Evolutionary conservation across 2,329 filamentous ascomycete genomes (phyloP).

Genomic region (Colletotrichum sp.): DNA sequence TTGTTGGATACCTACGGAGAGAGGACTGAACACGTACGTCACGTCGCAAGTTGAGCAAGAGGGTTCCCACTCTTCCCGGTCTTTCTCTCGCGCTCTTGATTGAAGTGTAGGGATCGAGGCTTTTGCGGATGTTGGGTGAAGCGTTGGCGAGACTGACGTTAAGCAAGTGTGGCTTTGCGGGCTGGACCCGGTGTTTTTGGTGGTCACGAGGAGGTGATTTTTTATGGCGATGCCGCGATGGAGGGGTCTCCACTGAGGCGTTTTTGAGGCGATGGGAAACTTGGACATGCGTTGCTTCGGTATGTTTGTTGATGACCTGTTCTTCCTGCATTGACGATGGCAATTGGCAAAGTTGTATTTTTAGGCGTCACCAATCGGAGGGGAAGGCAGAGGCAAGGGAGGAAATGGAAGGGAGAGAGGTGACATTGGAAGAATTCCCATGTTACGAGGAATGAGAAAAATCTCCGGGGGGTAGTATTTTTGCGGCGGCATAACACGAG

Average conservation of each 20-base stretch:
- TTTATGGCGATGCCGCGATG: not conserved
- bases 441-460: not conserved
- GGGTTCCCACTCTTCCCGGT: not conserved
- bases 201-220: not conserved
- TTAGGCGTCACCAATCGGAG: not conserved
- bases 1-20: not conserved
- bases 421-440: not conserved
- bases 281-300: not conserved
- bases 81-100: not conserved
- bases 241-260: not conserved
- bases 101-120: not conserved
- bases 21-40: not conserved
- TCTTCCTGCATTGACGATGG: not conserved
- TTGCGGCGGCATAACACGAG: not conserved
- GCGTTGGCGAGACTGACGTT: not conserved
- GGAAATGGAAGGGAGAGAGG: not conserved
- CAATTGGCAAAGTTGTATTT: not conserved
- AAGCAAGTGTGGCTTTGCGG: not conserved
- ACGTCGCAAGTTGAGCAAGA: constrained; percentile 11
- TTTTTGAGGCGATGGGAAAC: not conserved
- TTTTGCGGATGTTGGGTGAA: not conserved
- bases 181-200: not conserved
- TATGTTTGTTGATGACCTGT: not conserved
- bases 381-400: not conserved
- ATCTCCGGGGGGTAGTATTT: not conserved